These are phyloP conservation scores for Fusarium pininemorale DNA, from an alignment of 2,329 filamentous ascomycete genomes.

Conservation along the genomic window DNA sequence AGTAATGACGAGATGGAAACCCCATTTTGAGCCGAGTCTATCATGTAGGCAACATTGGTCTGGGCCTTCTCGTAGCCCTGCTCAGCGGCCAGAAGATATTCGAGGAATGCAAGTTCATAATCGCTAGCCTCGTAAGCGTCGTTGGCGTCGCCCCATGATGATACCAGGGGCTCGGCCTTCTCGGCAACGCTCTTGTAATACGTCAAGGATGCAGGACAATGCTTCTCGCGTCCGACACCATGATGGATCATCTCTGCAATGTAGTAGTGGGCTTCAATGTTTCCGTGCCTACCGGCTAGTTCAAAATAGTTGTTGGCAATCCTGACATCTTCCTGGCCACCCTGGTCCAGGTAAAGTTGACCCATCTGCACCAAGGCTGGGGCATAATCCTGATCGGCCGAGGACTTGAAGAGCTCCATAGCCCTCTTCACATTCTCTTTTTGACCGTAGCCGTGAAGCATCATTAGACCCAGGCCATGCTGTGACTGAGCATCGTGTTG, in stretches of 20 bases:
- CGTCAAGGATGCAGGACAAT: slow-evolving; percentile 77
- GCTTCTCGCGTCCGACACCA: slow-evolving; percentile 81
- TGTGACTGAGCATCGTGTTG: slow-evolving; percentile 85
- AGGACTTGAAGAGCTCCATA: slow-evolving; percentile 77
- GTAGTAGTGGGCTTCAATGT: slow-evolving; percentile 92
- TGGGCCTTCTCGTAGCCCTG: slow-evolving; percentile 91
- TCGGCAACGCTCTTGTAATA: slow-evolving; percentile 87
- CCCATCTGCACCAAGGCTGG: slow-evolving; percentile 86
- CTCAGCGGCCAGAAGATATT: slow-evolving; percentile 88
- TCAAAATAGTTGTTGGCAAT: slow-evolving; percentile 89
- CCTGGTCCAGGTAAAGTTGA: slow-evolving; percentile 86
- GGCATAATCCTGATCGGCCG: slow-evolving; percentile 83
- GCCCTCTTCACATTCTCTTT: slow-evolving; percentile 75
- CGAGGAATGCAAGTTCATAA: slow-evolving; percentile 79
- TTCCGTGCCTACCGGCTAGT: slow-evolving; percentile 80
- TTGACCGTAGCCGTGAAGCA: slow-evolving; percentile 80
- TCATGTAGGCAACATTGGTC: slow-evolving; percentile 86
- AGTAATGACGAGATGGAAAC: slow-evolving; percentile 54
- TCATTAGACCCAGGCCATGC: slow-evolving; percentile 84
- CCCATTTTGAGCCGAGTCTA: slow-evolving; percentile 75
- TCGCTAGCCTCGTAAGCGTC: slow-evolving; percentile 82
- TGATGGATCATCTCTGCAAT: slow-evolving; percentile 86
- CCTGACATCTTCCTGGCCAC: slow-evolving; percentile 72
- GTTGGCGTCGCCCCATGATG: slow-evolving; percentile 85
- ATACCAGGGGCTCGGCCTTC: slow-evolving; percentile 76